These are phyloP conservation scores for Cryphonectria radicalis DNA, from an alignment of 2,329 filamentous ascomycete genomes.

Conservation along the genomic window DNA sequence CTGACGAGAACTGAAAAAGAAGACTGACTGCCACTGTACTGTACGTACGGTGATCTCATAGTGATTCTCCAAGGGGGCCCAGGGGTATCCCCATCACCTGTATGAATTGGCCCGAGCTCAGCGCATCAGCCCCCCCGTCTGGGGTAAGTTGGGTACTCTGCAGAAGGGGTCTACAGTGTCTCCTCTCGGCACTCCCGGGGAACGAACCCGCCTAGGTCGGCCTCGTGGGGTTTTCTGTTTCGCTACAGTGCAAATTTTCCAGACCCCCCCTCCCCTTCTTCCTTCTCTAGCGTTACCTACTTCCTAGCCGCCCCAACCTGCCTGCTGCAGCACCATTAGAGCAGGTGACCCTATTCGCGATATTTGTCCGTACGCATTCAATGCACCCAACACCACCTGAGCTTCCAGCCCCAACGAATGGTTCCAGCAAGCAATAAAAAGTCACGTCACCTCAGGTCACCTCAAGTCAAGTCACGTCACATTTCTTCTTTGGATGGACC, in stretches of 20 bases:
- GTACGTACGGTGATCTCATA: neutral
- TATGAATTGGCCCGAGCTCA: neutral
- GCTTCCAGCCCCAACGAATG: neutral
- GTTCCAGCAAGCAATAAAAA: neutral
- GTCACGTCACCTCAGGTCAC: conserved; percentile 4
- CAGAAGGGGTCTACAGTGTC: neutral
- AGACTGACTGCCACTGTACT: neutral
- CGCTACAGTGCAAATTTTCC: neutral
- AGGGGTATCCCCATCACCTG: neutral
- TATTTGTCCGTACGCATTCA: neutral
- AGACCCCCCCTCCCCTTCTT: neutral
- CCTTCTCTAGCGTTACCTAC: neutral
- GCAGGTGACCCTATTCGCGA: neutral
- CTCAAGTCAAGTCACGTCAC: neutral
- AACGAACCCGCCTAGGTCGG: neutral
- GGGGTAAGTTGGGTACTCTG: conserved; percentile 3
- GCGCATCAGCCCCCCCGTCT: neutral
- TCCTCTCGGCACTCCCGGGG: neutral
- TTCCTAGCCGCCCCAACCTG: neutral
- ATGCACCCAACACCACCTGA: neutral
- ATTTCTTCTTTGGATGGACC: neutral
- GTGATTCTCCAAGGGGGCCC: neutral
- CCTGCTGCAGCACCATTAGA: neutral
- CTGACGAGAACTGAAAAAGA: neutral
- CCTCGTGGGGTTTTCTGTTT: neutral